Evolutionary conservation across 345 rosid genomes (phyloP), one percentile per base, ranked within the genome.

Genomic region (Camelina neglecta): DNA sequence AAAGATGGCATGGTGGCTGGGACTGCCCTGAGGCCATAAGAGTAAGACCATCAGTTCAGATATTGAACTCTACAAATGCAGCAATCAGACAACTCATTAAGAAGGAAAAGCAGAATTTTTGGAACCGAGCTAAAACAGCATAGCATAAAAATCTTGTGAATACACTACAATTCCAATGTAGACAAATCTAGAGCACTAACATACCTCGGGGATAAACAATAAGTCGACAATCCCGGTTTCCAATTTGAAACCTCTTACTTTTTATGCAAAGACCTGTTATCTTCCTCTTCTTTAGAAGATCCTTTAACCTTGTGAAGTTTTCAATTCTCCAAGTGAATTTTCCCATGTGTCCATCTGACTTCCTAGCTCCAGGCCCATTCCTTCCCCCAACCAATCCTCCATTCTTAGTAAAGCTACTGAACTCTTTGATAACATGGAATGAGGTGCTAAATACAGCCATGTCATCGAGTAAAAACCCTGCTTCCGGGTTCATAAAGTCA

Each of bases 1-100:
- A 96, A 80, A 96, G 92, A 85, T 96, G 99, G 81, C 99, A 91
- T 64, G 99, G 99, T 83, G 99, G 99, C 88, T 96, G 99, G 82
- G 99, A 96, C 96, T 96, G 99, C 87, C 99, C 99, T 96, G 97
- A 81, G 87, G 85, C 85, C 90, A 86, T 80, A 84, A 90, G 71
- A 75, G 82, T 67, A 82, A 56, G 78, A 60, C 76, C 63, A 72
- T 89, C 79, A 87, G 82, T 81, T 77, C 79, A 71, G 60, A 77
- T 72, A 44, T 57, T 75, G 21, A 75, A 66, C 77, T 48, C 72
- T 11, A 68, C 66, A 61, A 62, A 74, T 36, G 56, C 60, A 68
- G 69, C 71, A 74, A 79, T 59, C 71, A 68, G 58, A 74, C 57
- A 41, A 68, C 67, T 69, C 36, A 64, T 57, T 56, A 20, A 18